Evolutionary conservation across 164 flowering plant species (phyloP).

Genomic region (Chimonanthus salicifolius): DNA sequence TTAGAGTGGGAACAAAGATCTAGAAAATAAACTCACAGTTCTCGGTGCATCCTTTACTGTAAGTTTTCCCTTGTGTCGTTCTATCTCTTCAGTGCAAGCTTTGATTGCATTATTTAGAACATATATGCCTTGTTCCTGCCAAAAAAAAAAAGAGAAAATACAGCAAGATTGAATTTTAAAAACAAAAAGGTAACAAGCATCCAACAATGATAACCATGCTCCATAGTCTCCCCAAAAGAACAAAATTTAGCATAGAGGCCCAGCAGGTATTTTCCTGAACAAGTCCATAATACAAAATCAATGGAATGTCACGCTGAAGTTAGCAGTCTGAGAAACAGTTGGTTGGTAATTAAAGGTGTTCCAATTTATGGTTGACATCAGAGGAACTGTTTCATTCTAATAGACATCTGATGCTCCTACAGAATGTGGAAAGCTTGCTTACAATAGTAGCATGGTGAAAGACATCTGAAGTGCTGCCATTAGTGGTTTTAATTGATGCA

Average conservation of each 20-base stretch:
- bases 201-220: neutral
- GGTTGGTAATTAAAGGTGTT: too few species aligned
- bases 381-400: too few species aligned
- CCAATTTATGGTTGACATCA: too few species aligned
- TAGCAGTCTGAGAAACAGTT: too few species aligned
- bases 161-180: neutral
- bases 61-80: slow-evolving; percentile 76
- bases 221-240: neutral
- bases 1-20: neutral
- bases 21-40: slow-evolving; percentile 52
- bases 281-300: too few species aligned
- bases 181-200: neutral
- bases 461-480: too few species aligned
- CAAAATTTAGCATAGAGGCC: neutral
- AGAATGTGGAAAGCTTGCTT: too few species aligned
- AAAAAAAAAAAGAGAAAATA: neutral
- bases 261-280: neutral
- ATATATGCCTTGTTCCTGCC: slow-evolving; percentile 60
- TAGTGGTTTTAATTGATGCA: too few species aligned
- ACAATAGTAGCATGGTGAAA: too few species aligned
- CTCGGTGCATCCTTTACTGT: slow-evolving; percentile 75
- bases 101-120: slow-evolving; percentile 64
- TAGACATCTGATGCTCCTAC: too few species aligned
- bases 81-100: slow-evolving; percentile 73
- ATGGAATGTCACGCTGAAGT: too few species aligned